phyloP scores from a whole-genome alignment of 2,329 filamentous ascomycete species.

The Periconia macrospinosa region DNA sequence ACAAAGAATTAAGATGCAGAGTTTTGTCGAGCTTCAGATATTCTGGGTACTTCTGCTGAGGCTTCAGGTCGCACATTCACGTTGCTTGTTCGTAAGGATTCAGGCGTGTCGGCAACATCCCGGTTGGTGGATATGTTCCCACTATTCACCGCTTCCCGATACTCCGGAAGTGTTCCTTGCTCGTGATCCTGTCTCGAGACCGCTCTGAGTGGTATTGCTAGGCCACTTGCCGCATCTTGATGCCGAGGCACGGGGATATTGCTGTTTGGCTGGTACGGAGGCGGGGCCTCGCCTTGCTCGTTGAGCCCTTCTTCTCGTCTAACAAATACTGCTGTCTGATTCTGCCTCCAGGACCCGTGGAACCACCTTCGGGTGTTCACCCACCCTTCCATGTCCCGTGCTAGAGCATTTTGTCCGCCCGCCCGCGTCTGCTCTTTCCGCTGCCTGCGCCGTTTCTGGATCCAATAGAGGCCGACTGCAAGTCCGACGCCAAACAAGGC shows the following conservation, averaged over 20 bases:
- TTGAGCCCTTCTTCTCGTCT: constrained; percentile 60
- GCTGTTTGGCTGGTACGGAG: constrained; percentile 56
- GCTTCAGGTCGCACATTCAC: no score
- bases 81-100: no score
- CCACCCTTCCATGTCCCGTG: constrained; percentile 42
- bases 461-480: constrained; percentile 46
- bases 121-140: not conserved
- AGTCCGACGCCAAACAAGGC: constrained; percentile 53
- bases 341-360: constrained; percentile 24
- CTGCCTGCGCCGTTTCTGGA: constrained; percentile 48
- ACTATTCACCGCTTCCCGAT: constrained; percentile 25
- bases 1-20: no score
- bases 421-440: constrained; percentile 28
- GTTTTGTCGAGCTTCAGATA: no score
- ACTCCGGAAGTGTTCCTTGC: constrained; percentile 43
- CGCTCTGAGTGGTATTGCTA: constrained; percentile 43
- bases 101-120: no score
- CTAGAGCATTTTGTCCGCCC: constrained; percentile 37
- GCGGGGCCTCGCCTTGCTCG: constrained; percentile 66
- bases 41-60: no score
- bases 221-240: constrained; percentile 7
- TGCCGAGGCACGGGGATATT: constrained; percentile 18
- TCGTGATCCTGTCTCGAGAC: constrained; percentile 40
- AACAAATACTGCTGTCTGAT: constrained; percentile 16
- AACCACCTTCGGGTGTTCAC: constrained; percentile 32